Evolutionary conservation across 352 stramenopile species (phyloP), one percentile per base, ranked within the genome.

Genomic region (Phytopythium helicoides): DNA sequence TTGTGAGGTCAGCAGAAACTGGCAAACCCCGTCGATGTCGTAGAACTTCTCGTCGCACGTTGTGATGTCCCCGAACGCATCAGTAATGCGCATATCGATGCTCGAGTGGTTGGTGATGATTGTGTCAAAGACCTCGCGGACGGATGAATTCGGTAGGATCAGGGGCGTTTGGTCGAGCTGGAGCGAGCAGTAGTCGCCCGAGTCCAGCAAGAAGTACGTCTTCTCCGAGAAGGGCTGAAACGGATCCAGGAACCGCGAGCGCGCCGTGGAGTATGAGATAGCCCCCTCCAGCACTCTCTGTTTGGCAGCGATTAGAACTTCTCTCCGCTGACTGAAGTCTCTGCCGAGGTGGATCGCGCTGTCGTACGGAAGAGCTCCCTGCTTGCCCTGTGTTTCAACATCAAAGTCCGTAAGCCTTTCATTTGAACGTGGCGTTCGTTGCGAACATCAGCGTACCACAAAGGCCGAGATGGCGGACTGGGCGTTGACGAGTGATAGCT

Each of bases 61-160:
- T 9, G 71, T 84, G 45, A 85, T 68, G 51, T 77, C 55, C 14
- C 76, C 76, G 11, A 82, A 48, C 26, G 62, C 64, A 46, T 87
- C 76, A 11, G 73, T 81, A 56, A 84, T 62, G 39, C 48, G 68
- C 47, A 87, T 81, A 53, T 87, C 73, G 39, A 83, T 67, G 48
- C 73, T 75, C 31, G 38, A 55, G 18, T 69, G 65, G 55, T 79
- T 79, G 31, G 64, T 68, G n/a, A 62, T 47, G 10, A 77, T 63
- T 0, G 62, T 68, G 21, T 85, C 73, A 38, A 73, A 82, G 15
- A 87, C 66, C 3, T 66, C 58, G 14, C 49, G 52, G 5, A 85
- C 73, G 10, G 39, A 62, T 16, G 58, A 42, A 1, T 64, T 36
- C 3, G 48, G 58, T 16, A 60, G 60, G 15, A 81, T 72, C 38